Base-by-base conservation (phyloP, 179 eudicot species). In the Silene coronaria region DNA sequence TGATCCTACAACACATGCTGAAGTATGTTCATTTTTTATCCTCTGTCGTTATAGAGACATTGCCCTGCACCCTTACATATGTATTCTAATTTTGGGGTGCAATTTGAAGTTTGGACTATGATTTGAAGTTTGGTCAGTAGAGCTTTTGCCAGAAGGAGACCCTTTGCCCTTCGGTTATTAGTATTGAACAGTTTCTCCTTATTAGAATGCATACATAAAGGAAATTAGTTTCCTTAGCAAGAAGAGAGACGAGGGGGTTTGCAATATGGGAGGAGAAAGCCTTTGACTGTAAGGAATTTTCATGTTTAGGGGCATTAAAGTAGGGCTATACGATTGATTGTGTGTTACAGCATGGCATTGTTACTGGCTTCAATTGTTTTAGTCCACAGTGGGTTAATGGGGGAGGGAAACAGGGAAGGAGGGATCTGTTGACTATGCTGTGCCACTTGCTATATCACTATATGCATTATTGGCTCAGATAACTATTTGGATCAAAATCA, bases 1-100 rank as follows among this genome's bases (percentile, higher is more conserved):
- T 78, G 99, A 96, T 86, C 99, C 99, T 72, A 93, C 97, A 64
- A 87, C 84, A 27, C 91, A 93, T 86, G 99, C 99, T 76, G 97
- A 86, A 81, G 99, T 96, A 88, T 79, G 92, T 24, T 70, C 45
- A 5, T 73, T 42, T 69, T 67, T 74, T 38, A 27, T 67, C 62
- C 19, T 48, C 22, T 38, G 19, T 76, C 6, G 30, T 27, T 53
- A 48, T 19, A 3, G 7, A 48, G 61, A 16, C 60, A 62, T 8
- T n/a, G 24, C n/a, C 19, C 27, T 57, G 19, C 24, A 3, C 62
- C 21, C 67, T 48, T 19, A 69, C 17, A 26, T 67, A 19, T 28
- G 2, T 5, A 48, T 5, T 27, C 28, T 26, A 57, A 64, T 57
- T 66, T 65, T 30, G 16, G 10, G 38, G 75, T 27, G 13, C 13